Percentiles rank a stretch among this genome's conserved stretches.
phyloP scores from a whole-genome alignment of 768 basidiomycete genomes.

The Leccinum aurantiacum region DNA sequence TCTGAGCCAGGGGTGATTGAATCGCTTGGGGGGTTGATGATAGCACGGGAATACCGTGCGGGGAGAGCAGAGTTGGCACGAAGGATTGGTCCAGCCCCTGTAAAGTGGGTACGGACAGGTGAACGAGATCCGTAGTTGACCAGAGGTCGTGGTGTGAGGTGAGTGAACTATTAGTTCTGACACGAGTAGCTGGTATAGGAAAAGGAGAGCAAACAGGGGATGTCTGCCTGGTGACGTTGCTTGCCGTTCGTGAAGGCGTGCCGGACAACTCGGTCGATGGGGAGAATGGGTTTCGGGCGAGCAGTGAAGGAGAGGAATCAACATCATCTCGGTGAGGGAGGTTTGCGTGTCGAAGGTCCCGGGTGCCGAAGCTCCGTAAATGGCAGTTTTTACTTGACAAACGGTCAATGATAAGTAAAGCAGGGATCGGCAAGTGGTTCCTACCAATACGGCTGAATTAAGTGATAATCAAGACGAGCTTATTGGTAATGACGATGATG shows the following conservation, averaged over 20 bases:
- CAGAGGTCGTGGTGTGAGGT: conserved; percentile 20
- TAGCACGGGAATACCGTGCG: conserved; percentile 33
- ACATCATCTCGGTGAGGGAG: conserved; percentile 50
- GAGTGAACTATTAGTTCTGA: conserved; percentile 21
- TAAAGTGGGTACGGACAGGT: conserved; percentile 27
- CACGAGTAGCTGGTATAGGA: conserved; percentile 32
- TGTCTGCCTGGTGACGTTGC: conserved; percentile 23
- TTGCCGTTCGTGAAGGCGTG: conserved; percentile 14
- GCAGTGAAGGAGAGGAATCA: conserved; percentile 35
- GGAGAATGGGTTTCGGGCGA: conserved; percentile 26
- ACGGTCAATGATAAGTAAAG: not conserved
- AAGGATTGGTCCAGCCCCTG: conserved; percentile 36
- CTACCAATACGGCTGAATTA: conserved; percentile 44
- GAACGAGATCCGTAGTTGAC: conserved; percentile 24
- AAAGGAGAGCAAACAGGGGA: conserved; percentile 35
- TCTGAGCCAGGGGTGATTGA: conserved; percentile 4
- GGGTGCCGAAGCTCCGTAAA: conserved; percentile 73
- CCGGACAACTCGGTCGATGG: conserved; percentile 5
- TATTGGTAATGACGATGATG: not conserved
- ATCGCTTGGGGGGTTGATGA: conserved; percentile 15
- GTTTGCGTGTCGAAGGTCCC: conserved; percentile 70
- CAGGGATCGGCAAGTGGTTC: conserved; percentile 2
- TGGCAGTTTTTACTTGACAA: conserved; percentile 76
- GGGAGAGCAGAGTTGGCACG: conserved; percentile 44
- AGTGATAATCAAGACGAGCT: conserved; percentile 3